Conservation (phyloP, 1,284 basidiomycete genomes). For the Malassezia brasiliensis region DNA sequence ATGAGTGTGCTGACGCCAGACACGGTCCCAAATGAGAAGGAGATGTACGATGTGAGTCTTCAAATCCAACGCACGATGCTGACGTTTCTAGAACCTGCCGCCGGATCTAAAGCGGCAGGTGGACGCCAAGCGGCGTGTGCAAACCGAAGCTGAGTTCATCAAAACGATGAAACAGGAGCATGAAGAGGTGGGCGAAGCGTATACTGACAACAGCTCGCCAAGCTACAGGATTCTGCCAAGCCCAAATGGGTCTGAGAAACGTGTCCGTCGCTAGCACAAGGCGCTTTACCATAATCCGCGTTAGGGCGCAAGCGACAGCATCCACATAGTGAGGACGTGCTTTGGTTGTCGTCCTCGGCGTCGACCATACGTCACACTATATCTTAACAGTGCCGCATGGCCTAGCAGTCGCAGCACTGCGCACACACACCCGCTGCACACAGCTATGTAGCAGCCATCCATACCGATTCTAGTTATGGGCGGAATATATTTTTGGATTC, state of each 20-base stretch:
- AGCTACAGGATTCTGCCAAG: conserved; percentile 11
- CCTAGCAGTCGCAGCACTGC: too few species aligned
- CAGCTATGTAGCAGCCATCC: background rate
- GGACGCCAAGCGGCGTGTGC: conserved; percentile 2
- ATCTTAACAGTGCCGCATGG: too few species aligned
- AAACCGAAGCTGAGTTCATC: background rate
- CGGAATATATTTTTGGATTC: conserved; percentile 14
- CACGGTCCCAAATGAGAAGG: conserved; percentile 7
- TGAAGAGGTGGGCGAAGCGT: background rate
- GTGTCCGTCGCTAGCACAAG: too few species aligned
- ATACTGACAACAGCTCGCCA: conserved; percentile 8
- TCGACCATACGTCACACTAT: too few species aligned
- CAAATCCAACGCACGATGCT: background rate
- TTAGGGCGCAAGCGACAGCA: too few species aligned
- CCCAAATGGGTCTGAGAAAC: conserved; percentile 6
- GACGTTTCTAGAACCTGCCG: conserved; percentile 8
- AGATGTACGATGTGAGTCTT: conserved; percentile 14
- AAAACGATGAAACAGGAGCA: background rate
- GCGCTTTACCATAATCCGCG: too few species aligned
- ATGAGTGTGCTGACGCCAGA: background rate
- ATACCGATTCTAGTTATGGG: background rate
- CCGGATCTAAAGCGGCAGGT: conserved; percentile 14
- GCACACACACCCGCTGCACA: background rate
- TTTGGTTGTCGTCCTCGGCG: too few species aligned
- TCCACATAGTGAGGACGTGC: too few species aligned